Base-by-base conservation (phyloP, 805 yeast genomes). In the Ascoidea rubescens region DNA sequence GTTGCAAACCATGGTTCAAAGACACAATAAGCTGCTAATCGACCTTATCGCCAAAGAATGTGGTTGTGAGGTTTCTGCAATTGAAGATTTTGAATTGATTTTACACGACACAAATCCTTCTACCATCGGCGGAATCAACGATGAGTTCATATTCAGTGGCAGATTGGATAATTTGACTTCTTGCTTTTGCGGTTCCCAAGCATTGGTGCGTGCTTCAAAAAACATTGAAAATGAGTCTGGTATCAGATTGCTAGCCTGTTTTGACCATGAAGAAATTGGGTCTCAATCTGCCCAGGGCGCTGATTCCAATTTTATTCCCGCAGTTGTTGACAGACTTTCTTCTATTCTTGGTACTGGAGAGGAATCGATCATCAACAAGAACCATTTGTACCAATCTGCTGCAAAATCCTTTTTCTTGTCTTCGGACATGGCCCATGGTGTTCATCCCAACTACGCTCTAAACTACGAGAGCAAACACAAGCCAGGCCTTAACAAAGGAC, bases 241-340 rank as follows among this genome's bases (percentile, higher is more conserved):
- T 47, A 80, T 88, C 46, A 81, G 84, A 62, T 65, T 90, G 62
- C 74, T 89, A 52, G 82, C 96, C 0, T 71, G 90, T 54, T 91
- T 93, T 65, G 99, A 91, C 65, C 98, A 93, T 66, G 99, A 91
- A 67, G 99, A 91, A 66, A 76, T 91, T 58, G 99, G 99, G 0
- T 89, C 97, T 1, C 73, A 80, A 6, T 84, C 96, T 16, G 96
- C 96, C 12, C 97, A 91, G 67, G 99, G 99, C 57, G 99, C 99
- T 1, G 90, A 87, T 62, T 88, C 97, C 1, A 85, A 90, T 54
- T 87, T 93, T 64, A 70, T 91, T 52, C 93, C 93, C 28, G 85
- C 88, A 59, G 74, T 87, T 43, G 65, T 90, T 51, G 78, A 76
- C 55, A 78, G 97, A 62, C 66, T 90, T 48, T 75, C 89, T 1